Percentiles rank a stretch among this genome's conserved stretches.
Evolutionary conservation across 2,329 filamentous ascomycete genomes (phyloP).

Genomic region (Diaporthe aspalathi): DNA sequence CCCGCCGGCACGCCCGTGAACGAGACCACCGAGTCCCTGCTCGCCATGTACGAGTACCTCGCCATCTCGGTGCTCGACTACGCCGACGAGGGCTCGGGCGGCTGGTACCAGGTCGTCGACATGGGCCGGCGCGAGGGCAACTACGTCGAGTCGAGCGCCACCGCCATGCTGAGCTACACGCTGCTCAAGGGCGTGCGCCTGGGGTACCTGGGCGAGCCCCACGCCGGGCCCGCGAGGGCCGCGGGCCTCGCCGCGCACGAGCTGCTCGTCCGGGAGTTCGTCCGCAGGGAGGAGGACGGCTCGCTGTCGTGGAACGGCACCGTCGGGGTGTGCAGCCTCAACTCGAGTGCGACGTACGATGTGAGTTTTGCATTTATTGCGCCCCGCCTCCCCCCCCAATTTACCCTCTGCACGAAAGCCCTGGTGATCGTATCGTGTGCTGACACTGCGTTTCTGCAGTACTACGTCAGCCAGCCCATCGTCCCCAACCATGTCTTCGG

Average conservation of each 20-base stretch:
- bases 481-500: conserved; percentile 53
- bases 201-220: conserved; percentile 44
- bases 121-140: conserved; percentile 44
- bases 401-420: too few species aligned
- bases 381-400: too few species aligned
- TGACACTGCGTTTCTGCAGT: conserved; percentile 38
- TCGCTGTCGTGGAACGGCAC: conserved; percentile 50
- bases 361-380: neutral
- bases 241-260: conserved; percentile 28
- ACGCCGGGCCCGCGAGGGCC: neutral
- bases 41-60: neutral
- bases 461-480: conserved; percentile 53
- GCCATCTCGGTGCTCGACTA: neutral
- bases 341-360: conserved; percentile 54
- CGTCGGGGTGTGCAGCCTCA: conserved; percentile 54
- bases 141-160: conserved; percentile 52
- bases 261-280: conserved; percentile 8
- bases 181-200: conserved; percentile 50
- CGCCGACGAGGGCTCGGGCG: conserved; percentile 41
- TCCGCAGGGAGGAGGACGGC: conserved; percentile 27
- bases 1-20: neutral
- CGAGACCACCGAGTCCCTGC: neutral
- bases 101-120: conserved; percentile 52
- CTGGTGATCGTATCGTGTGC: too few species aligned
- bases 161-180: conserved; percentile 51